Conservation (phyloP, 306 rosid species). For the Malus domestica region DNA sequence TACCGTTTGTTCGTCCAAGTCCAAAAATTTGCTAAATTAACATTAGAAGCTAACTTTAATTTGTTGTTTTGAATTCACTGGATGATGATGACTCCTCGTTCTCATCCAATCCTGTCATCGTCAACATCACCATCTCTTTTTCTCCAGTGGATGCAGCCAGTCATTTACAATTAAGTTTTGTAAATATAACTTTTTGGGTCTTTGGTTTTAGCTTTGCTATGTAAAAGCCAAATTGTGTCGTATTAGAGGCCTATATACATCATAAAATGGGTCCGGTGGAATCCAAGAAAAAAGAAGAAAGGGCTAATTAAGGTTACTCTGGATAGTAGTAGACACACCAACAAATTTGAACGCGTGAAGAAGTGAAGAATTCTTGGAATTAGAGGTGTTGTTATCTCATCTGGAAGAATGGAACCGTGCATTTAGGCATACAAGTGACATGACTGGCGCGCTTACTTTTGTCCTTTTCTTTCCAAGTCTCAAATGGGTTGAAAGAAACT, state of each 20-base stretch:
- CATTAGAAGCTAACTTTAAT: neutral
- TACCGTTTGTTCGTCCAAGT: neutral
- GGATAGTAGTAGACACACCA: neutral
- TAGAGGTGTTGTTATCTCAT: neutral
- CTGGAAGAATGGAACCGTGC: neutral
- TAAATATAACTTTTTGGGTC: neutral
- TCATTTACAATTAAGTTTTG: neutral
- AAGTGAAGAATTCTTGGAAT: neutral
- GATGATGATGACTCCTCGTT: neutral
- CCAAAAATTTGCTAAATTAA: no score
- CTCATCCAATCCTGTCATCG: neutral
- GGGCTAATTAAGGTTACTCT: neutral
- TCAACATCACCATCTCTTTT: neutral
- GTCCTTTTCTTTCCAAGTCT: conserved; percentile 29
- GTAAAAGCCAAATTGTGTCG: conserved; percentile 63
- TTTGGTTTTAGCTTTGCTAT: conserved; percentile 13
- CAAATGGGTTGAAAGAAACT: conserved; percentile 15
- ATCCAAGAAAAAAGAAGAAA: conserved; percentile 11
- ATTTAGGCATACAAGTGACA: neutral
- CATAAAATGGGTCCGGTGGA: conserved; percentile 17
- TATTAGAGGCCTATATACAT: conserved; percentile 33
- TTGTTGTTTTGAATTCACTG: neutral
- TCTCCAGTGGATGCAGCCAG: neutral
- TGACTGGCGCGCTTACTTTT: neutral
- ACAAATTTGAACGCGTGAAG: neutral